These are phyloP conservation scores for Talaromyces thailandensis DNA, from an alignment of 495 filamentous ascomycete genomes.

Conservation along the genomic window DNA sequence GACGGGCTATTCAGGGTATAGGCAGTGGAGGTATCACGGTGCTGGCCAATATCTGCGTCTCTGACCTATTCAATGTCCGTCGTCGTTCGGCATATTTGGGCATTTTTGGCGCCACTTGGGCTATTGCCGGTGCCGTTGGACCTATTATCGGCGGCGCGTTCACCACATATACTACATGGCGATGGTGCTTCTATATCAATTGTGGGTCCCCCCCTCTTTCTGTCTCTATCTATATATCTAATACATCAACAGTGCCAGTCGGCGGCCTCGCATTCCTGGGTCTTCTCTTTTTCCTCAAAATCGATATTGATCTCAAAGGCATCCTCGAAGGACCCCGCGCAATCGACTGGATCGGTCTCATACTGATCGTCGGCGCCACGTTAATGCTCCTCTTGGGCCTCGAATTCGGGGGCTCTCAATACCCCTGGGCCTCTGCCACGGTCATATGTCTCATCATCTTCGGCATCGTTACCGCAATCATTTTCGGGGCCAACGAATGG, in stretches of 20 bases:
- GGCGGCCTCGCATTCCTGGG: slow-evolving; percentile 57
- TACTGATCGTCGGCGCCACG: slow-evolving; percentile 64
- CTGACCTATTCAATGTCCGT: slow-evolving; percentile 24
- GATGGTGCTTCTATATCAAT: slow-evolving; percentile 49
- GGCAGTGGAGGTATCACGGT: slow-evolving; percentile 27
- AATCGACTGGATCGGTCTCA: slow-evolving; percentile 66
- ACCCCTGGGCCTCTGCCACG: slow-evolving; percentile 64
- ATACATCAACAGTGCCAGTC: slow-evolving; percentile 47
- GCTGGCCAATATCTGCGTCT: slow-evolving; percentile 19
- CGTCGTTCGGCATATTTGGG: slow-evolving; percentile 14
- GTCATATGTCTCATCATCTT: slow-evolving; percentile 76
- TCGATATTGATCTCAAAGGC: slow-evolving; percentile 67
- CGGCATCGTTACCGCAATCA: slow-evolving; percentile 48
- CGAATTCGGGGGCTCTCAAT: slow-evolving; percentile 63
- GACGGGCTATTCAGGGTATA: slow-evolving; percentile 32
- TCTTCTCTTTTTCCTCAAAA: slow-evolving; percentile 60
- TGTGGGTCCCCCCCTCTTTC: neutral
- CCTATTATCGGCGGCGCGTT: slow-evolving; percentile 21
- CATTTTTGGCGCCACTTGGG: neutral
- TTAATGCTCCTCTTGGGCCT: slow-evolving; percentile 77
- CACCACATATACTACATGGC: slow-evolving; percentile 16
- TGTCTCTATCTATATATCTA: slow-evolving; percentile 1
- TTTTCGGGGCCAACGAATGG: slow-evolving; percentile 63
- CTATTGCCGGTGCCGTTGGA: slow-evolving; percentile 8
- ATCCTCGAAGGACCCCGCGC: slow-evolving; percentile 59